phyloP scores from a whole-genome alignment of 2,329 filamentous ascomycete species.

The Pyrenochaeta sp. region DNA sequence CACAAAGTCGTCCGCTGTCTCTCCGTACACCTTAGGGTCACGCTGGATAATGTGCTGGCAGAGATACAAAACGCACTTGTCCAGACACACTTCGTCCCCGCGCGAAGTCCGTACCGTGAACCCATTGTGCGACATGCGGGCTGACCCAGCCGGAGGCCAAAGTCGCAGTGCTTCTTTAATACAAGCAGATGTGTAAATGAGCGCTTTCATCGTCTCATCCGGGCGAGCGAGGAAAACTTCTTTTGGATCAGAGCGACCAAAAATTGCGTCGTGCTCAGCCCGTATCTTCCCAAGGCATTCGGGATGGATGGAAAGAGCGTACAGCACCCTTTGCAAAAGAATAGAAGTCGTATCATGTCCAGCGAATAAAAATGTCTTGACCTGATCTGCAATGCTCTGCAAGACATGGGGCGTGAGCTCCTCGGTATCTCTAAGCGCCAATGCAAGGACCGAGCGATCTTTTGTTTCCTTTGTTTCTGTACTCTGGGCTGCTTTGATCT shows the following conservation, averaged over 20 bases:
- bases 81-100: conserved; percentile 54
- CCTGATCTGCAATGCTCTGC: conserved; percentile 48
- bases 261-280: conserved; percentile 62
- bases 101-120: conserved; percentile 55
- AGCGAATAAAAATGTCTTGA: conserved; percentile 57
- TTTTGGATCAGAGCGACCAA: conserved; percentile 56
- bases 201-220: conserved; percentile 57
- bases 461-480: conserved; percentile 22
- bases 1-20: conserved; percentile 39
- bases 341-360: conserved; percentile 58
- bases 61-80: conserved; percentile 56
- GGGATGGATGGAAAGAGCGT: conserved; percentile 43
- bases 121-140: conserved; percentile 50
- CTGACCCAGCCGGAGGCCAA: conserved; percentile 59
- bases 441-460: conserved; percentile 44
- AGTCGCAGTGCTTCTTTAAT: conserved; percentile 65
- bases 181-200: conserved; percentile 63
- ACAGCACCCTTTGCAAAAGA: conserved; percentile 41
- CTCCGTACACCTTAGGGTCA: conserved; percentile 43
- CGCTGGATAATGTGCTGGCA: conserved; percentile 53
- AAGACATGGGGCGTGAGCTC: conserved; percentile 48
- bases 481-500: conserved; percentile 28
- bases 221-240: conserved; percentile 54
- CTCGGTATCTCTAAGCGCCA: conserved; percentile 42
- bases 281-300: conserved; percentile 44